Percentiles rank a stretch among this genome's conserved stretches.
phyloP scores from a whole-genome alignment of 2,329 filamentous ascomycete species.

The Pseudogymnoascus sp. region DNA sequence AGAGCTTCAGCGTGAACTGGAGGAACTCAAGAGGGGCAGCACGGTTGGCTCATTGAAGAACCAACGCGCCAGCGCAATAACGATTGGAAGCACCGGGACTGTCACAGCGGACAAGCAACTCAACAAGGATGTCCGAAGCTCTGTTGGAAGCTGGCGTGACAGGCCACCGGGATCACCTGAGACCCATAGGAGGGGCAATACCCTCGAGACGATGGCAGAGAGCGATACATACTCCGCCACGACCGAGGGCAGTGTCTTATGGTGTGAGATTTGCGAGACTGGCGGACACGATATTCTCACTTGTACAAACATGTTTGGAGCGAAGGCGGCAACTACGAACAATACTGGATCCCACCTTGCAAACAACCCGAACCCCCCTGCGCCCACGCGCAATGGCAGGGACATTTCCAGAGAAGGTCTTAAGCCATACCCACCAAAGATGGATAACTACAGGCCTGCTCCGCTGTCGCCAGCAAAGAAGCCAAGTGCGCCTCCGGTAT shows the following conservation, averaged over 20 bases:
- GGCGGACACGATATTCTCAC: slow-evolving; percentile 88
- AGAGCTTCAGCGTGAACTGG: slow-evolving; percentile 77
- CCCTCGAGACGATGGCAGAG: slow-evolving; percentile 61
- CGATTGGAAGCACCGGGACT: slow-evolving; percentile 34
- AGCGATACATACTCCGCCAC: slow-evolving; percentile 61
- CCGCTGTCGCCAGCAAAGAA: slow-evolving; percentile 45
- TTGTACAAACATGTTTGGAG: slow-evolving; percentile 80
- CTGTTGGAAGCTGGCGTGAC: slow-evolving; percentile 49
- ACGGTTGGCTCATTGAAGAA: slow-evolving; percentile 25
- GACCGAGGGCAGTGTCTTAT: slow-evolving; percentile 64
- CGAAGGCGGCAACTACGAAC: slow-evolving; percentile 10
- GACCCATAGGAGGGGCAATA: slow-evolving; percentile 38
- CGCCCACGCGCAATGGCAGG: slow-evolving; percentile 27
- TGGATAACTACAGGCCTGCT: slow-evolving; percentile 43
- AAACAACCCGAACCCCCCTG: slow-evolving; percentile 13
- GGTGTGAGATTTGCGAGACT: slow-evolving; percentile 95
- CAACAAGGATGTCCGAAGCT: slow-evolving; percentile 56
- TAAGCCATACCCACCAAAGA: slow-evolving; percentile 32
- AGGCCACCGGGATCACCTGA: slow-evolving; percentile 41
- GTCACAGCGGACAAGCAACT: slow-evolving; percentile 21
- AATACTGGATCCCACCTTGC: slow-evolving; percentile 8
- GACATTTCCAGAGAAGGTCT: slow-evolving; percentile 33
- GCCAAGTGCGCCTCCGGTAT: slow-evolving; percentile 32
- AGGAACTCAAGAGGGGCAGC: slow-evolving; percentile 48
- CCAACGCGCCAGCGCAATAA: slow-evolving; percentile 46